Percentiles rank a stretch among this genome's conserved stretches.
Evolutionary conservation across 2,329 filamentous ascomycete genomes (phyloP).

Genomic region (Tolypocladium cylindrosporum): DNA sequence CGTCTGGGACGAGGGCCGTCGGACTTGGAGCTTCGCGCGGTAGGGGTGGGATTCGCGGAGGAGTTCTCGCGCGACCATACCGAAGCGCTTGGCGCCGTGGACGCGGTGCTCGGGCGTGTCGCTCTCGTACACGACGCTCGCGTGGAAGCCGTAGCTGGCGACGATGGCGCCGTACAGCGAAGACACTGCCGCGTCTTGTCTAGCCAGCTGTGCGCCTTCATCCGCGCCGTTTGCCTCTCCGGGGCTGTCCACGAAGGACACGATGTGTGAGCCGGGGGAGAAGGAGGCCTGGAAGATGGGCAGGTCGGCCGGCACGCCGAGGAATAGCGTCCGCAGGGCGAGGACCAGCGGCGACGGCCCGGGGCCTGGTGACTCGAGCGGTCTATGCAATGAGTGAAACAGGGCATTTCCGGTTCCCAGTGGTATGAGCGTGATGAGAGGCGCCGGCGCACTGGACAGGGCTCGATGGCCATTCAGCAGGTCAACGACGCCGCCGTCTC

Average conservation of each 20-base stretch:
- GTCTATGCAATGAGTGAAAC: conserved; percentile 51
- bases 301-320: conserved; percentile 42
- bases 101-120: conserved; percentile 74
- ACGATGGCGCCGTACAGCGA: conserved; percentile 69
- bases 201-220: conserved; percentile 9
- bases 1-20: conserved; percentile 3
- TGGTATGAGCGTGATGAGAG: conserved; percentile 44
- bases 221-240: background rate
- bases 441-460: conserved; percentile 12
- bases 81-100: conserved; percentile 69
- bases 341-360: conserved; percentile 33
- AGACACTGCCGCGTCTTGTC: conserved; percentile 21
- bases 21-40: conserved; percentile 29
- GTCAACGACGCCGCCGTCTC: conserved; percentile 81
- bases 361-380: conserved; percentile 32
- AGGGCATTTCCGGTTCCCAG: conserved; percentile 58
- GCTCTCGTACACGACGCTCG: conserved; percentile 80
- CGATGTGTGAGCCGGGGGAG: conserved; percentile 43
- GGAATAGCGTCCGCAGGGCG: conserved; percentile 47
- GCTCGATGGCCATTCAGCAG: conserved; percentile 52
- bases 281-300: conserved; percentile 56
- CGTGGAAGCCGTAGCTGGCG: conserved; percentile 82
- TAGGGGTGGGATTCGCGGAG: conserved; percentile 47
- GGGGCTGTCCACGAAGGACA: conserved; percentile 22
- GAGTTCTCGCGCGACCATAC: conserved; percentile 71